phyloP scores from a whole-genome alignment of 2,329 filamentous ascomycete species.

The Penicillium fuscoglaucum region DNA sequence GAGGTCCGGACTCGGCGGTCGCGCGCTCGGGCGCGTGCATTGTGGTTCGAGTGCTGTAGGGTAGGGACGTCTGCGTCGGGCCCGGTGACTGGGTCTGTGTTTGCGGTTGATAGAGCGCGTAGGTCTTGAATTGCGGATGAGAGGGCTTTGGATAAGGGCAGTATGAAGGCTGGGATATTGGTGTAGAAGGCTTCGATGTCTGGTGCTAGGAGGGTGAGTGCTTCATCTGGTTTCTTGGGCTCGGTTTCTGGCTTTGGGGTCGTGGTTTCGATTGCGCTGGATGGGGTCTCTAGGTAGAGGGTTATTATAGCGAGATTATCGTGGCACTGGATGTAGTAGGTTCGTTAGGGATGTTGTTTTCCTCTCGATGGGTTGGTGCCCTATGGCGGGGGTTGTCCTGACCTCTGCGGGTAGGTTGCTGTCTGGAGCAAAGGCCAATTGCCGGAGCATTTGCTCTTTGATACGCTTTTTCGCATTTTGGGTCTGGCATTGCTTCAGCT shows the following conservation, averaged over 20 bases:
- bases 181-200: conserved; percentile 41
- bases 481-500: conserved; percentile 37
- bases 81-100: conserved; percentile 16
- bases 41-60: conserved; percentile 14
- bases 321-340: conserved; percentile 28
- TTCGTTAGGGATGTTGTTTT: neutral
- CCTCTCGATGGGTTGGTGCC: neutral
- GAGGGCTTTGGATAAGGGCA: conserved; percentile 29
- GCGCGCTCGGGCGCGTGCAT: conserved; percentile 22
- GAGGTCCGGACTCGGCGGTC: conserved; percentile 27
- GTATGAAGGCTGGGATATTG: conserved; percentile 28
- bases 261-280: conserved; percentile 23
- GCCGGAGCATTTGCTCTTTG: conserved; percentile 33
- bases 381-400: conserved; percentile 7
- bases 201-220: conserved; percentile 34
- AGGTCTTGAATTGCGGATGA: conserved; percentile 29
- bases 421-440: conserved; percentile 36
- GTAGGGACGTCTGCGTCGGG: conserved; percentile 3
- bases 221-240: conserved; percentile 21
- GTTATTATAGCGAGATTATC: conserved; percentile 38
- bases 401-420: conserved; percentile 39
- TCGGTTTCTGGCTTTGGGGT: conserved; percentile 11
- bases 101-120: conserved; percentile 26
- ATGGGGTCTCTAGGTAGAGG: conserved; percentile 39
- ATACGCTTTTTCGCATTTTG: conserved; percentile 37